Conservation (phyloP, 768 basidiomycete genomes). For the Lentinula sp. region DNA sequence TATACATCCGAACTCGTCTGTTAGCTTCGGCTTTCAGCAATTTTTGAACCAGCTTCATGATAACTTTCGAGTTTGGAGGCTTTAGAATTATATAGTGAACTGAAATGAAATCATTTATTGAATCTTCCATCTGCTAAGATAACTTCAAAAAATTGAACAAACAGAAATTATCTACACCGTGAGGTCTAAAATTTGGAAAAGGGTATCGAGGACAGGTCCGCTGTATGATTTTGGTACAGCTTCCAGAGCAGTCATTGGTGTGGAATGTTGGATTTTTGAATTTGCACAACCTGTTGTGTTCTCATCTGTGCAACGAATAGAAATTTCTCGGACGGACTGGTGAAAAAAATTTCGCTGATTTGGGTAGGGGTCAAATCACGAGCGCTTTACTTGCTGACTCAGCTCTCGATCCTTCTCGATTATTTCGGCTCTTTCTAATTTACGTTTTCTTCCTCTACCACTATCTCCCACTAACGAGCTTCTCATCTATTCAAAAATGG, state of each 20-base stretch:
- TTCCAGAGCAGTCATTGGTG: too few species aligned
- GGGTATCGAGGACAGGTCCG: too few species aligned
- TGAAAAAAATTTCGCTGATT: background rate
- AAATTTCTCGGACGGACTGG: background rate
- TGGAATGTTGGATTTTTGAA: too few species aligned
- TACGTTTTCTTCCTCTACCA: background rate
- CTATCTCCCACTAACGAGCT: background rate
- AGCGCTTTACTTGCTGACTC: background rate
- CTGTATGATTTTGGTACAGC: too few species aligned
- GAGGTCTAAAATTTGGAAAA: too few species aligned
- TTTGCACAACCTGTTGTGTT: too few species aligned
- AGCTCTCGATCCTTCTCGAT: background rate
- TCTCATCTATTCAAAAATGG: slow-evolving; percentile 26
- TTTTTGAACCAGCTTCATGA: slow-evolving; percentile 64
- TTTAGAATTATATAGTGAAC: background rate
- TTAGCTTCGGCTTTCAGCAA: slow-evolving; percentile 84
- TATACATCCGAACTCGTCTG: slow-evolving; percentile 94
- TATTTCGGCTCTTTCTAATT: background rate
- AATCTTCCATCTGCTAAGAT: too few species aligned
- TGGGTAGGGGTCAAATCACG: background rate
- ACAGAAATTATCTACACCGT: too few species aligned
- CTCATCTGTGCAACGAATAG: too few species aligned
- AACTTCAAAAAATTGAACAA: background rate
- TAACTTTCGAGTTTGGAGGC: slow-evolving; percentile 16
- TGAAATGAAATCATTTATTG: too few species aligned